Evolutionary conservation across 1,284 basidiomycete species (phyloP).

Genomic region (Ustilago shanxiensis): DNA sequence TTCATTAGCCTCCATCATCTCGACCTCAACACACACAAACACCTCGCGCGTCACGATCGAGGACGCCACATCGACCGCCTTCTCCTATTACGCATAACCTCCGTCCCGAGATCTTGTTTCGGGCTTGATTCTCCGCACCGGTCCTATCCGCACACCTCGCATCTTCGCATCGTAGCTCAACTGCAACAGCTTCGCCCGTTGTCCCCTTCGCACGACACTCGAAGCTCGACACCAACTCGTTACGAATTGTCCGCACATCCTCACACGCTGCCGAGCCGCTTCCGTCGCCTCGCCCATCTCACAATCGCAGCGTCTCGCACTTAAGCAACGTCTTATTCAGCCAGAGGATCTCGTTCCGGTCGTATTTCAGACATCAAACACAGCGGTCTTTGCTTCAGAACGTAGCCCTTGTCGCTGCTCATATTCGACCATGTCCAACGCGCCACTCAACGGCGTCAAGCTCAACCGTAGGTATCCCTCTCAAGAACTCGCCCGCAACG

Average conservation of each 20-base stretch:
- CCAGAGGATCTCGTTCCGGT: background rate
- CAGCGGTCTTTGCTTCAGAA: conserved; percentile 1
- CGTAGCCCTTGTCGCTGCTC: conserved; percentile 6
- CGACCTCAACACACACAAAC: conserved; percentile 5
- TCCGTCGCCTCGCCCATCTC: background rate
- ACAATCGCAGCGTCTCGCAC: conserved; percentile 4
- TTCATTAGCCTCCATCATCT: conserved; percentile 17
- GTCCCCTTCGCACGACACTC: conserved; percentile 1
- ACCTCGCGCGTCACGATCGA: background rate
- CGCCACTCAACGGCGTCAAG: conserved; percentile 62
- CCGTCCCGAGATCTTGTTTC: background rate
- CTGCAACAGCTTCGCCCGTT: background rate
- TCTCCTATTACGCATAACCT: conserved; percentile 21
- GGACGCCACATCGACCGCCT: conserved; percentile 4
- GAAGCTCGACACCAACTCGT: background rate
- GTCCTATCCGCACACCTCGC: background rate
- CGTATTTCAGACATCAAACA: background rate
- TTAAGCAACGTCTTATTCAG: background rate
- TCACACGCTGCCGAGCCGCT: conserved; percentile 1
- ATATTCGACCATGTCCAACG: conserved; percentile 52
- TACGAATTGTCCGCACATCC: background rate
- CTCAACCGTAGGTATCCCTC: conserved; percentile 44
- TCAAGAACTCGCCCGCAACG: conserved; percentile 2
- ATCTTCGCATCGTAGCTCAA: conserved; percentile 2
- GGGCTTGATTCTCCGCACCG: background rate